These are phyloP conservation scores for Annulohypoxylon bovei DNA, from an alignment of 495 filamentous ascomycete species.

Conservation along the genomic window DNA sequence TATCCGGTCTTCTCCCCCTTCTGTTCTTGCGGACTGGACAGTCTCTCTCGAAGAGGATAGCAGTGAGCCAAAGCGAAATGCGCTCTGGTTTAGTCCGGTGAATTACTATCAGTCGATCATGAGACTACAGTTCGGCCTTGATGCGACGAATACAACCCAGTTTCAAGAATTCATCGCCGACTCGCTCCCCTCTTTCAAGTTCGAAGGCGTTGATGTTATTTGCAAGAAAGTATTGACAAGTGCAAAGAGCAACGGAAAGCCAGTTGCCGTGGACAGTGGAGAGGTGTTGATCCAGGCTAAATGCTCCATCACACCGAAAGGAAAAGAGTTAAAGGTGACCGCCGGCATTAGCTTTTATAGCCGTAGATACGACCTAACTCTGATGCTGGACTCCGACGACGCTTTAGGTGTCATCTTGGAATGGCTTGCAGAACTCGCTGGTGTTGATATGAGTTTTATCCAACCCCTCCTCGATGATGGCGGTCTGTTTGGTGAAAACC, in stretches of 20 bases:
- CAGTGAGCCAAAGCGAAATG: neutral
- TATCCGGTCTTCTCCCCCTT: neutral
- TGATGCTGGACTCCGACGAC: neutral
- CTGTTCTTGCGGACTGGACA: neutral
- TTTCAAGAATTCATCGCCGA: neutral
- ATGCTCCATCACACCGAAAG: neutral
- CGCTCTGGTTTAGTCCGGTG: neutral
- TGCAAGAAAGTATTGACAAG: neutral
- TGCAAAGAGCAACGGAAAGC: neutral
- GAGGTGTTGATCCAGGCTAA: neutral
- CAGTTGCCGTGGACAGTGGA: neutral
- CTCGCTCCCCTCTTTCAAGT: neutral
- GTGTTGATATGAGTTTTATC: neutral
- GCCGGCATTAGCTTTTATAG: neutral
- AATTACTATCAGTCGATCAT: neutral
- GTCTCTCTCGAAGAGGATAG: neutral
- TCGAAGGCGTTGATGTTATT: neutral
- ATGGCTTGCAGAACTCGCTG: neutral
- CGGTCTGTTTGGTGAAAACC: neutral
- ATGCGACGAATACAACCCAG: neutral
- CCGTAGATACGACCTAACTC: neutral
- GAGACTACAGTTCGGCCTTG: neutral
- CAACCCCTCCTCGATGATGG: neutral
- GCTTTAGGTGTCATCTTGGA: neutral
- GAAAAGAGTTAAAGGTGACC: neutral